phyloP scores from a whole-genome alignment of 129 eudicot species.

The Ambrosia trifida region DNA sequence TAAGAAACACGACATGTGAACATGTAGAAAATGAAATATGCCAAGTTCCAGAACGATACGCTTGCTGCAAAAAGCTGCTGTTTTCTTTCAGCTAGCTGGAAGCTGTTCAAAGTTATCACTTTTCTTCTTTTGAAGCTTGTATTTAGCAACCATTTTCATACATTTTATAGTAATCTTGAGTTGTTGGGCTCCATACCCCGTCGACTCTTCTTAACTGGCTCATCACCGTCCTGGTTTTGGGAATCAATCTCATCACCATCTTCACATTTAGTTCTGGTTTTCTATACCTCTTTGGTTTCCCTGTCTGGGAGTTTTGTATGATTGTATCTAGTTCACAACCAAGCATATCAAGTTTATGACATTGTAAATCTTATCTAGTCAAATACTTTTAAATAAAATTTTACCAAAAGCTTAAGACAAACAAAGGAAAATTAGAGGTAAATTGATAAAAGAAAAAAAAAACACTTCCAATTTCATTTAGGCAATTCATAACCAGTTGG shows the following conservation, averaged over 20 bases:
- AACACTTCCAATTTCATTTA: too few species aligned
- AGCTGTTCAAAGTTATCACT: conserved; percentile 88
- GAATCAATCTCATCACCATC: conserved; percentile 95
- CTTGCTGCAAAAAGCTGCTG: conserved; percentile 93
- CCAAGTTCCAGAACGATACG: conserved; percentile 44
- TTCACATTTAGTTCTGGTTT: conserved; percentile 85
- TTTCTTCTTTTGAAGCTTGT: conserved; percentile 87
- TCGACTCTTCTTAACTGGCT: conserved; percentile 74
- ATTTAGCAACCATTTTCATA: conserved; percentile 93
- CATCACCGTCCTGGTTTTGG: conserved; percentile 75
- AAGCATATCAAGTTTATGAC: too few species aligned
- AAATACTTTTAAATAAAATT: too few species aligned
- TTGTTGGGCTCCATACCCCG: conserved; percentile 99
- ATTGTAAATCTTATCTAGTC: too few species aligned
- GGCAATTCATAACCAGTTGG: too few species aligned
- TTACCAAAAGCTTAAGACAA: too few species aligned
- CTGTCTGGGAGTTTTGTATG: too few species aligned
- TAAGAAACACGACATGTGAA: conserved; percentile 1
- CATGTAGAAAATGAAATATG: neutral
- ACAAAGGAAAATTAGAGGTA: too few species aligned
- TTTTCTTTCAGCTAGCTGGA: conserved; percentile 96
- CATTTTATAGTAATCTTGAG: conserved; percentile 94
- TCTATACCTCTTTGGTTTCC: conserved; percentile 95
- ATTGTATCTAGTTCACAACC: too few species aligned
- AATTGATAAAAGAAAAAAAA: too few species aligned